Base-by-base conservation (phyloP, 2,329 filamentous ascomycete genomes). In the Xylariaceae sp. region DNA sequence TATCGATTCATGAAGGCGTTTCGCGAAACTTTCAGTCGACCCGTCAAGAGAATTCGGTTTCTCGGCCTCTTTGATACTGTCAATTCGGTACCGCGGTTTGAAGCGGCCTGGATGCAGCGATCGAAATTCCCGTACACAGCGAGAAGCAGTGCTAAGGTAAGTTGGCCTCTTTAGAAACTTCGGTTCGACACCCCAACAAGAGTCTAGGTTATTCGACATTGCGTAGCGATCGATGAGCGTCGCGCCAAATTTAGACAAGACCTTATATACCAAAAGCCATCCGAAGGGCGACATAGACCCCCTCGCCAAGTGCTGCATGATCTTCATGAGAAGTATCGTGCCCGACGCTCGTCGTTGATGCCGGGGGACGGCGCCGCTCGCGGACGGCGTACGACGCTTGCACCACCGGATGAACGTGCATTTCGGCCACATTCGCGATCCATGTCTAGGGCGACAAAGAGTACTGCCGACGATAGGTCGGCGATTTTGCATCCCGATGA, bases 51-150 rank as follows among this genome's bases (percentile, higher is more conserved):
- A 0, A 89, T 92, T 56, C 79, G 80, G 1, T 92, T 92, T 61
- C 74, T 94, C 1, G 89, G 89, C 0, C 76, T 94, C 0, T 94
- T 92, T 58, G 88, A 92, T 62, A 91, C 87, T 0, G 88, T 92
- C 58, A 92, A 92, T 63, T 88, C 85, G 13, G 87, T 92, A 0
- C 87, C 88, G 1, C 78, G 80, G 2, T 94, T 94, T 55, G 89
- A 94, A 69, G 81, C 77, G 2, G 78, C 80, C 0, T 88, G 85
- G 81, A 92, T 92, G 86, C 81, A 89, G 65, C 80, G 88, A 36
- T 88, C 80, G 65, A 89, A 86, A 66, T 90, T 90, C 40, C 87
- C 87, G 0, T 88, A 87, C 65, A 84, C 80, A 0, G 80, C 80
- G 1, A 70, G 78, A 1, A 81, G 76, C 19, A 80, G 75, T 8